A percentile compares a stretch with the other conserved stretches of the same genome.
phyloP scores from a whole-genome alignment of 805 yeast species.

The Starmerella scarabaei region DNA sequence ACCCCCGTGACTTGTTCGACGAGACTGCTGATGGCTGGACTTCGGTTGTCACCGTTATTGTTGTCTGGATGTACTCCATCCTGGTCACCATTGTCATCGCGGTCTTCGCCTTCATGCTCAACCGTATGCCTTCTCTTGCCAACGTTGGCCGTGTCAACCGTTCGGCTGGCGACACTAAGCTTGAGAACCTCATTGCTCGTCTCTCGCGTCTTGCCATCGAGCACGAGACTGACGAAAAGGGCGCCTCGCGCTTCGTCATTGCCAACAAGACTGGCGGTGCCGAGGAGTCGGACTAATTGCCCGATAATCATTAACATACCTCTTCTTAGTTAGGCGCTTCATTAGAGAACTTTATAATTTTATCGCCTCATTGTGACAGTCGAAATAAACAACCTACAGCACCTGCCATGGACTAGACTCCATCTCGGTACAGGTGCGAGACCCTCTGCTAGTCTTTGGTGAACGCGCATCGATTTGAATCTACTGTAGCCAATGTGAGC shows the following conservation, averaged over 20 bases:
- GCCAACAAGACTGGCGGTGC: constrained; percentile 27
- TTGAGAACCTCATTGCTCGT: constrained; percentile 29
- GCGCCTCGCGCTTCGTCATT: constrained; percentile 25
- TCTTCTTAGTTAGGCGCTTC: constrained; percentile 7
- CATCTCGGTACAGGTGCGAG: too few species aligned
- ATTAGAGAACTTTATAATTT: constrained; percentile 4
- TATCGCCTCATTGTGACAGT: constrained; percentile 3
- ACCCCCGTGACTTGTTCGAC: constrained; percentile 35
- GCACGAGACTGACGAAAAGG: constrained; percentile 28
- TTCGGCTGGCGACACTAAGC: constrained; percentile 25
- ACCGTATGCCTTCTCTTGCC: constrained; percentile 24
- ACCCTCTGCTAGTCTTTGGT: too few species aligned
- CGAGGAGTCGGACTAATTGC: constrained; percentile 26
- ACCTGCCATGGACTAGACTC: background rate
- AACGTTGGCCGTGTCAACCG: constrained; percentile 28
- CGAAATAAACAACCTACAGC: background rate
- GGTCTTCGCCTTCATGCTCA: constrained; percentile 81
- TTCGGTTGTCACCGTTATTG: constrained; percentile 84
- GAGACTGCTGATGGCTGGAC: constrained; percentile 69
- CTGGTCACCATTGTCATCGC: constrained; percentile 93
- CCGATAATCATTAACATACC: constrained; percentile 11
- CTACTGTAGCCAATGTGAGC: too few species aligned
- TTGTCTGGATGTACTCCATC: constrained; percentile 88
- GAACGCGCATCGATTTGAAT: too few species aligned
- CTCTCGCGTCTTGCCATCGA: constrained; percentile 29